Percentiles rank a stretch among this genome's conserved stretches.
phyloP scores from a whole-genome alignment of 2,329 filamentous ascomycete genomes.

The Fusarium metavorans region DNA sequence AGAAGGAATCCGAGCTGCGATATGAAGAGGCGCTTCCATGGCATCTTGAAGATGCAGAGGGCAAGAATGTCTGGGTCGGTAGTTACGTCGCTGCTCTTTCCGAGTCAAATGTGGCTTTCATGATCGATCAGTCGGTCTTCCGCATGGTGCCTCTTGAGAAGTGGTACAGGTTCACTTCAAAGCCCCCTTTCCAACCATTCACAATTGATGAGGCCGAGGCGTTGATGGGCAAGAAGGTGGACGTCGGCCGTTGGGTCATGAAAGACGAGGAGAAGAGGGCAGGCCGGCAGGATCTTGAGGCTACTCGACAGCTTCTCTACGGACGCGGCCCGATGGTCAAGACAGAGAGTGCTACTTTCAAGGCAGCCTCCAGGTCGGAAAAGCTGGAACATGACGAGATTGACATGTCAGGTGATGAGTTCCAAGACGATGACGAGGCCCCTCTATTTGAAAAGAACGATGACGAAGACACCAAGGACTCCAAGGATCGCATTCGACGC shows the following conservation, averaged over 20 bases:
- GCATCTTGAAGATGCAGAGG: constrained; percentile 97
- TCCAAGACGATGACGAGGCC: constrained; percentile 90
- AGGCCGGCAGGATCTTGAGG: constrained; percentile 70
- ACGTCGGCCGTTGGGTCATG: constrained; percentile 85
- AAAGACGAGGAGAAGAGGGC: constrained; percentile 71
- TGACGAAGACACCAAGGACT: constrained; percentile 82
- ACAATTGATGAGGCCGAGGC: constrained; percentile 88
- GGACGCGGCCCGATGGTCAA: constrained; percentile 71
- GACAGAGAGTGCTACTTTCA: constrained; percentile 75
- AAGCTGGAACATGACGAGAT: constrained; percentile 78
- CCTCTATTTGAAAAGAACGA: constrained; percentile 80
- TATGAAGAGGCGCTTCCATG: constrained; percentile 97
- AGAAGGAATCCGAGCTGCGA: constrained; percentile 77
- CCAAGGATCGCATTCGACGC: constrained; percentile 78
- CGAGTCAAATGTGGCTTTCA: constrained; percentile 83
- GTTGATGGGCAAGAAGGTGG: constrained; percentile 82
- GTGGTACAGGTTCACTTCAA: constrained; percentile 89
- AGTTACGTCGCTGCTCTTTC: constrained; percentile 91
- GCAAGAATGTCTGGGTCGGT: constrained; percentile 93
- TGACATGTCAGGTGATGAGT: constrained; percentile 77
- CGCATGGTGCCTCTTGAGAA: constrained; percentile 94
- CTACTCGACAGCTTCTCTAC: constrained; percentile 64
- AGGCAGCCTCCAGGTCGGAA: constrained; percentile 70
- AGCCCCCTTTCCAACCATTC: constrained; percentile 82
- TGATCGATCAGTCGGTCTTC: constrained; percentile 77